These are phyloP conservation scores for Sinapis alba DNA, from an alignment of 441 rosid genomes.

Conservation along the genomic window DNA sequence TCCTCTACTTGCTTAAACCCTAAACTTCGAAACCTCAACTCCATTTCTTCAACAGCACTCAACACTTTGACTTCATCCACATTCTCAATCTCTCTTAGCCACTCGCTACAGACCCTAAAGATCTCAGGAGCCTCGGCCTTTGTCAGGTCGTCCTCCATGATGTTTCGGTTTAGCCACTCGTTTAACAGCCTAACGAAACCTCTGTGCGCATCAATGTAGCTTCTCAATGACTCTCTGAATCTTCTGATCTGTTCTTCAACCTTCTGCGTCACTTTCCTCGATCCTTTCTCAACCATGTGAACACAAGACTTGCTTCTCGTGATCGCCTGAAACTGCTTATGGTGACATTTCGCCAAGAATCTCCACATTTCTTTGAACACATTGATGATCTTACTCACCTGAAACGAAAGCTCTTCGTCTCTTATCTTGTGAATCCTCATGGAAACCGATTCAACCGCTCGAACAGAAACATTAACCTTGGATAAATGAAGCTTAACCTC, in stretches of 20 bases:
- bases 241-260: constrained; percentile 39
- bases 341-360: constrained; percentile 45
- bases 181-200: constrained; percentile 43
- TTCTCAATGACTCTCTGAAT: constrained; percentile 40
- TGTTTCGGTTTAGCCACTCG: constrained; percentile 49
- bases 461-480: constrained; percentile 39
- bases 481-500: constrained; percentile 26
- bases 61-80: constrained; percentile 44
- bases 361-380: constrained; percentile 52
- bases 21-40: constrained; percentile 36
- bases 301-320: constrained; percentile 34
- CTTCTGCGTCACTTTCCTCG: constrained; percentile 38
- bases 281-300: constrained; percentile 31
- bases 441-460: constrained; percentile 42
- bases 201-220: constrained; percentile 46
- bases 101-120: constrained; percentile 44
- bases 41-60: constrained; percentile 42
- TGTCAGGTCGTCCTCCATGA: constrained; percentile 38
- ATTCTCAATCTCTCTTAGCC: constrained; percentile 42
- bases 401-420: constrained; percentile 47
- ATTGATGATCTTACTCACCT: constrained; percentile 41
- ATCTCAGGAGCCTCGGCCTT: constrained; percentile 44
- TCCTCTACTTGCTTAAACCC: constrained; percentile 47
- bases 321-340: constrained; percentile 42
- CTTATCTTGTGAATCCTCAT: constrained; percentile 46